A percentile compares a stretch with the other conserved stretches of the same genome.
These are phyloP conservation scores for Cyberlindnera nakhonratchasimensis DNA, from an alignment of 805 yeast species.

Conservation along the genomic window DNA sequence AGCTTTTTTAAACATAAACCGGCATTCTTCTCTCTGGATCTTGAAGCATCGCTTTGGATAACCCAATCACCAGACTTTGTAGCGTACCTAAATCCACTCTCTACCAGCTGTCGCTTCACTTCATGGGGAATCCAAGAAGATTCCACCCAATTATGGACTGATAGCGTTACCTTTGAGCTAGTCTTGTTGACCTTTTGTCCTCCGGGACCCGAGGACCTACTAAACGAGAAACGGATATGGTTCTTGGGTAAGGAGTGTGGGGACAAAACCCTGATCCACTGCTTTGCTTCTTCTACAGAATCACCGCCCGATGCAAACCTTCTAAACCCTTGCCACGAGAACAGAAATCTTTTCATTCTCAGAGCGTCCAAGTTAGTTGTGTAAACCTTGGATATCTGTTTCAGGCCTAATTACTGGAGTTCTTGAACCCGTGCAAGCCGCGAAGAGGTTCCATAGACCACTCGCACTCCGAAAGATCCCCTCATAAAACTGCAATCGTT, in stretches of 20 bases:
- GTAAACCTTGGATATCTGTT: too few relatives aligned
- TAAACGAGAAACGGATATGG: constrained; percentile 42
- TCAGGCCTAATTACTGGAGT: too few relatives aligned
- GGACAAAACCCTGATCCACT: constrained; percentile 40
- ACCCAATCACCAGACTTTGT: constrained; percentile 47
- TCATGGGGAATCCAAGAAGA: constrained; percentile 60
- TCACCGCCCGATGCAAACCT: neutral
- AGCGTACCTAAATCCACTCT: constrained; percentile 45
- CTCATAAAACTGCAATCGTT: neutral
- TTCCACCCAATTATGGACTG: constrained; percentile 42
- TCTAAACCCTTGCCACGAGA: neutral
- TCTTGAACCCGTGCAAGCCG: too few relatives aligned
- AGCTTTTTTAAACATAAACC: constrained; percentile 60
- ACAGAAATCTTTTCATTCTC: neutral
- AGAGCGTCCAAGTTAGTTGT: too few relatives aligned
- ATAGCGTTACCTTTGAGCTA: constrained; percentile 61
- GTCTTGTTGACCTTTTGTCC: constrained; percentile 83
- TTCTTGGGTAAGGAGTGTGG: constrained; percentile 40
- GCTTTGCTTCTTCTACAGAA: constrained; percentile 27
- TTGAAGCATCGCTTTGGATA: constrained; percentile 57
- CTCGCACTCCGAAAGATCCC: neutral
- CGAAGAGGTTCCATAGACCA: neutral
- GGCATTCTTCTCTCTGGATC: constrained; percentile 58
- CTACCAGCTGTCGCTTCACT: constrained; percentile 39
- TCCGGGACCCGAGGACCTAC: constrained; percentile 79